Evolutionary conservation across 495 filamentous ascomycete genomes (phyloP).

Genomic region (Parmelia sp.): DNA sequence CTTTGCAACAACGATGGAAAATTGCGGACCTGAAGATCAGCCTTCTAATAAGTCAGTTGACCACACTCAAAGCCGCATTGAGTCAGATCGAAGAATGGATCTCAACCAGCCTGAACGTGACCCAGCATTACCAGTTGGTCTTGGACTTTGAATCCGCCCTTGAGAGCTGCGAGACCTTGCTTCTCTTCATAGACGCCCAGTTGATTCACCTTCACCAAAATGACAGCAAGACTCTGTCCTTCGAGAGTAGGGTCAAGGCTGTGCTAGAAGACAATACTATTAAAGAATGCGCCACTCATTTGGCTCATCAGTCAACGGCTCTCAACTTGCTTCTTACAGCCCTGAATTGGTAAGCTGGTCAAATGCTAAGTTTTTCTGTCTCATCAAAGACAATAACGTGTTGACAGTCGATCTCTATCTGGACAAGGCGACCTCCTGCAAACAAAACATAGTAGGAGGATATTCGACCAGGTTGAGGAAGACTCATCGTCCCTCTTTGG

Average conservation of each 20-base stretch:
- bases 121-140: slow-evolving; percentile 17
- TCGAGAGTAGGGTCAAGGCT: slow-evolving; percentile 16
- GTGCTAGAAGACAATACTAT: slow-evolving; percentile 10
- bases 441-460: background rate
- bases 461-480: slow-evolving; percentile 9
- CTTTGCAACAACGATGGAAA: slow-evolving; percentile 15
- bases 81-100: slow-evolving; percentile 24
- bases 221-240: background rate
- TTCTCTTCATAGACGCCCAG: slow-evolving; percentile 16
- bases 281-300: slow-evolving; percentile 8
- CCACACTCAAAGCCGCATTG: slow-evolving; percentile 23
- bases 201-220: slow-evolving; percentile 6
- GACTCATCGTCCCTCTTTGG: slow-evolving; percentile 14
- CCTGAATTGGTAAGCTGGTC: slow-evolving; percentile 15
- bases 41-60: slow-evolving; percentile 21
- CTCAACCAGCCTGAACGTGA: slow-evolving; percentile 2
- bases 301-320: slow-evolving; percentile 22
- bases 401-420: slow-evolving; percentile 9
- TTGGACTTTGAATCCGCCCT: slow-evolving; percentile 21
- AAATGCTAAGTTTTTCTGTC: background rate
- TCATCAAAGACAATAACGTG: background rate
- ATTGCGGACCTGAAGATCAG: slow-evolving; percentile 8
- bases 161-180: slow-evolving; percentile 18
- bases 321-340: slow-evolving; percentile 26
- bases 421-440: slow-evolving; percentile 18